These are phyloP conservation scores for Diversispora eburnea DNA, from an alignment of 192 early-diverging fungal species.

Conservation along the genomic window DNA sequence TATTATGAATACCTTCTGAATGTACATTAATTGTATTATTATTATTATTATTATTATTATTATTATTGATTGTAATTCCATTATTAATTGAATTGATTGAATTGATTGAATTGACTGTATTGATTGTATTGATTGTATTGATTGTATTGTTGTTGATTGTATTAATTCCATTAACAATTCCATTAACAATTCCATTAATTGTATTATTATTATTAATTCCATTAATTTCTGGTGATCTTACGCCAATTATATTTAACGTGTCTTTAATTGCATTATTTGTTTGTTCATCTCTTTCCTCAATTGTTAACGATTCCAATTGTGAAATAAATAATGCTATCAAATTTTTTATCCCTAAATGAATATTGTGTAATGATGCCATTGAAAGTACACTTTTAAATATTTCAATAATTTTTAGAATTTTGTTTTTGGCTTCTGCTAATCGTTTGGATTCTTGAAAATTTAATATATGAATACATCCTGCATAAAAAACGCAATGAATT, in stretches of 20 bases:
- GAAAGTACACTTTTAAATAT: not conserved
- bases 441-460: not conserved
- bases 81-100: not conserved
- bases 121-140: not conserved
- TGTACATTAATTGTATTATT: constrained; percentile 2
- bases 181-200: not conserved
- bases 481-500: constrained; percentile 17
- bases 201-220: not conserved
- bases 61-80: not conserved
- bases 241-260: not conserved
- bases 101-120: not conserved
- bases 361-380: constrained; percentile 12
- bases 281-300: constrained; percentile 1
- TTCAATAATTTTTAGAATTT: not conserved
- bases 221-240: not conserved
- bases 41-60: not conserved
- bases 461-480: constrained; percentile 19
- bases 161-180: not conserved
- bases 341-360: not conserved
- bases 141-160: not conserved
- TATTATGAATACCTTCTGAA: not conserved
- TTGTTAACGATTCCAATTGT: not conserved
- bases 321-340: constrained; percentile 11
- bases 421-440: not conserved
- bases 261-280: not conserved